Conservation (phyloP, 495 filamentous ascomycete genomes). For the Trichoderma gamsii region DNA sequence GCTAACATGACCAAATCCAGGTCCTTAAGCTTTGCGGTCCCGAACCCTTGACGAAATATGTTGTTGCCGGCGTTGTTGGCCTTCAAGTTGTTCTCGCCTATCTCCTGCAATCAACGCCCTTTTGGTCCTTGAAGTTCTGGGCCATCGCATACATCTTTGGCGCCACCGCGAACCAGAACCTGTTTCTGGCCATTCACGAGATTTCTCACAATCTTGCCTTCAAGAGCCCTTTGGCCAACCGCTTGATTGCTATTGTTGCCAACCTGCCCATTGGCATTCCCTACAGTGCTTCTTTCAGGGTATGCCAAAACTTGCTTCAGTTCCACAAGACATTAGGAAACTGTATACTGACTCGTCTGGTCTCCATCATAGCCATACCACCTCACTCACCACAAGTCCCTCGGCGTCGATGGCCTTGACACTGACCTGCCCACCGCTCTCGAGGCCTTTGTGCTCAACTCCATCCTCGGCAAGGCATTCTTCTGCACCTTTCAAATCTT, state of each 20-base stretch:
- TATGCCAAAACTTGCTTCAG: constrained; percentile 29
- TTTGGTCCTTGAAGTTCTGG: constrained; percentile 79
- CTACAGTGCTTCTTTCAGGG: constrained; percentile 92
- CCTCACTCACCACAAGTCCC: constrained; percentile 97
- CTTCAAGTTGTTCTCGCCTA: constrained; percentile 78
- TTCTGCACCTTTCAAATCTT: constrained; percentile 99
- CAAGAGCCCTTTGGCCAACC: constrained; percentile 73
- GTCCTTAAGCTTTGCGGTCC: constrained; percentile 96
- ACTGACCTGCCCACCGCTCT: constrained; percentile 90
- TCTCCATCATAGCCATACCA: constrained; percentile 71
- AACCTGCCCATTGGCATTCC: constrained; percentile 94
- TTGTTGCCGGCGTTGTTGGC: constrained; percentile 77
- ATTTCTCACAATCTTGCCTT: constrained; percentile 98
- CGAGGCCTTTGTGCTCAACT: constrained; percentile 91
- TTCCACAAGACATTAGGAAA: neutral
- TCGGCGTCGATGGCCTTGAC: constrained; percentile 93
- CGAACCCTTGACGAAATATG: constrained; percentile 91
- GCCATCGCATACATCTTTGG: constrained; percentile 86
- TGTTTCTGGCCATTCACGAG: constrained; percentile 98
- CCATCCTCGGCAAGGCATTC: constrained; percentile 95
- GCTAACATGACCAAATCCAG: constrained; percentile 36
- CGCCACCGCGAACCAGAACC: constrained; percentile 95
- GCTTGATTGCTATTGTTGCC: constrained; percentile 82
- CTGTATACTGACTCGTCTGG: constrained; percentile 16
- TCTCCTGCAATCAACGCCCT: constrained; percentile 67